Percentiles rank a stretch among this genome's conserved stretches.
phyloP scores from a whole-genome alignment of 1,139 yeast species.

The Zygosaccharomyces sapae region DNA sequence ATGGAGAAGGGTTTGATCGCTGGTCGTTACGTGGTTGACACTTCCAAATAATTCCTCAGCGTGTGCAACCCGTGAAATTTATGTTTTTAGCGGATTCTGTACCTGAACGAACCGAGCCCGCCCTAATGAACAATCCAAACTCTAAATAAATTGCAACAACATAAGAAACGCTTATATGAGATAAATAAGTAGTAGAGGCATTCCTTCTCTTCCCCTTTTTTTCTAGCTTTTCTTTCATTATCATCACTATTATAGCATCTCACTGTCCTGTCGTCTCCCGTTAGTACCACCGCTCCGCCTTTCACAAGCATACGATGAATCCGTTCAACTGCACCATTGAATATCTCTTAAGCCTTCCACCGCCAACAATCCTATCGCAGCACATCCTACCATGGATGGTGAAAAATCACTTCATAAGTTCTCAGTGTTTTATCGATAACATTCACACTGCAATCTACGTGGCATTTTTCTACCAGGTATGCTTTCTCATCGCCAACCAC shows the following conservation, averaged over 20 bases:
- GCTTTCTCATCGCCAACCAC: slow-evolving; percentile 28
- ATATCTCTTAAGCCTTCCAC: slow-evolving; percentile 20
- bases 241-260: not conserved
- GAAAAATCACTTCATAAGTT: slow-evolving; percentile 18
- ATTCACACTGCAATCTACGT: slow-evolving; percentile 31
- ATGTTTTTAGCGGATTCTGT: too few relatives aligned
- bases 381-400: slow-evolving; percentile 19
- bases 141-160: too few relatives aligned
- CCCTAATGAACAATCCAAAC: too few relatives aligned
- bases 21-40: slow-evolving; percentile 64
- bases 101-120: too few relatives aligned
- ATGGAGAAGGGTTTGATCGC: slow-evolving; percentile 59
- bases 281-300: not conserved
- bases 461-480: slow-evolving; percentile 31
- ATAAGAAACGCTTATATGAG: too few relatives aligned
- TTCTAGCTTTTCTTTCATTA: too few relatives aligned
- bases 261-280: too few relatives aligned
- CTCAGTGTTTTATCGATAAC: slow-evolving; percentile 26
- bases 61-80: too few relatives aligned
- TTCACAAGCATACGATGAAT: not conserved
- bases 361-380: slow-evolving; percentile 17
- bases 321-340: slow-evolving; percentile 17
- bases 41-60: slow-evolving; percentile 45
- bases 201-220: too few relatives aligned
- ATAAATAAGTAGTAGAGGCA: too few relatives aligned